Conservation (phyloP, 148 eudicot genomes). For the Amaranthus hypochondriacus region DNA sequence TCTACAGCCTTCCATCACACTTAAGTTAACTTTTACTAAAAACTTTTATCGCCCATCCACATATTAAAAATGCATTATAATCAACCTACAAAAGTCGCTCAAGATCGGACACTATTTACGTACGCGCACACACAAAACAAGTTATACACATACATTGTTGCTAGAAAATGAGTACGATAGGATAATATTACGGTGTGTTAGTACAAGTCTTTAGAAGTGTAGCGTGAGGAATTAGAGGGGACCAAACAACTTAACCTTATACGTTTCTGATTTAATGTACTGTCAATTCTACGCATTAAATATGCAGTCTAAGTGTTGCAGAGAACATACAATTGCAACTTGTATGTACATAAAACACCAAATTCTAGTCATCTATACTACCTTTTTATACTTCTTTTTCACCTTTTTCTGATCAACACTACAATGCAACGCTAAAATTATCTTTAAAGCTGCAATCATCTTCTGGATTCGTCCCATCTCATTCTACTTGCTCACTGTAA, state of each 20-base stretch:
- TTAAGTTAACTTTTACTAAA: too few species aligned
- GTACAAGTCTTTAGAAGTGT: not conserved
- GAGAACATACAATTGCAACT: conserved; percentile 12
- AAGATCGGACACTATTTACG: too few species aligned
- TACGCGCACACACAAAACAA: too few species aligned
- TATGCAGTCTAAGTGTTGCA: conserved; percentile 6
- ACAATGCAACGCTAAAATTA: not conserved
- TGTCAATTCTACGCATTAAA: conserved; percentile 13
- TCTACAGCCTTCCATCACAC: too few species aligned
- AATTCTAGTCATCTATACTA: too few species aligned
- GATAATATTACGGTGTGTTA: too few species aligned
- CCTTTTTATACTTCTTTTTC: not conserved
- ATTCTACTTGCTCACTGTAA: too few species aligned
- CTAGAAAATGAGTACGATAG: too few species aligned
- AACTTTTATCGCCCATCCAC: too few species aligned
- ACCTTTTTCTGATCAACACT: not conserved
- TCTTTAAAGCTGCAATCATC: not conserved
- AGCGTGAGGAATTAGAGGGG: conserved; percentile 5
- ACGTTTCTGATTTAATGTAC: conserved; percentile 3
- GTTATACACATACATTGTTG: too few species aligned
- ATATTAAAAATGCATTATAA: too few species aligned
- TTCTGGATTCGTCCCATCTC: not conserved
- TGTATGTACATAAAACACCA: not conserved
- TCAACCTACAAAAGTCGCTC: too few species aligned
- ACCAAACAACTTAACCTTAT: conserved; percentile 10